These are phyloP conservation scores for Backusella parvicylindrica DNA, from an alignment of 192 early-diverging fungal genomes.

Conservation along the genomic window DNA sequence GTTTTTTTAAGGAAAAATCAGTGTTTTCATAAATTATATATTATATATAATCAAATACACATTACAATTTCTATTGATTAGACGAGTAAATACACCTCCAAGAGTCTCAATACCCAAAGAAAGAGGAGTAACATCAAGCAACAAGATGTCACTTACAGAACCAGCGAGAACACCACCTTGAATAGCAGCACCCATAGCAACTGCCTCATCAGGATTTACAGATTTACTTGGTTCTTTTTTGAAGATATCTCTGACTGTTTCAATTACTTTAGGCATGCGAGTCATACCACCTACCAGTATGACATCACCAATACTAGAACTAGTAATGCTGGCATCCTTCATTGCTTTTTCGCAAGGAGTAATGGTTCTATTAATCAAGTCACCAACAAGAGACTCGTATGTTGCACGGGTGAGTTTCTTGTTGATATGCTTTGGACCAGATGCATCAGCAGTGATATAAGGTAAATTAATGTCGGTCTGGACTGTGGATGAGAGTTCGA, in stretches of 20 bases:
- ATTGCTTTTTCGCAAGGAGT: constrained; percentile 95
- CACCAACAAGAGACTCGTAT: constrained; percentile 79
- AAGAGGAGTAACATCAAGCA: constrained; percentile 96
- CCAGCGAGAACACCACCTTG: constrained; percentile 98
- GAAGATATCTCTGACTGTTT: constrained; percentile 87
- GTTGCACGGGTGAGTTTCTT: constrained; percentile 87
- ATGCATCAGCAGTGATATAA: constrained; percentile 87
- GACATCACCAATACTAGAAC: constrained; percentile 88
- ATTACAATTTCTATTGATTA: constrained; percentile 85
- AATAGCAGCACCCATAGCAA: constrained; percentile 96
- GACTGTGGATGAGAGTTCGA: constrained; percentile 91
- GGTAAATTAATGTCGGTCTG: constrained; percentile 98
- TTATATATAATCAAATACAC: background rate
- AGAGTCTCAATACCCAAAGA: constrained; percentile 98
- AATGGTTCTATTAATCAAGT: constrained; percentile 85
- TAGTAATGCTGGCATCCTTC: constrained; percentile 85
- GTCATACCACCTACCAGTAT: constrained; percentile 98
- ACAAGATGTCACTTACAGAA: constrained; percentile 91
- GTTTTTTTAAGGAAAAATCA: background rate
- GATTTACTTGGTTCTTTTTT: constrained; percentile 89
- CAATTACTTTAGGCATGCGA: constrained; percentile 95
- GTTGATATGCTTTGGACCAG: constrained; percentile 97
- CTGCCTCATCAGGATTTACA: constrained; percentile 99
- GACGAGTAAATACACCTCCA: constrained; percentile 95
- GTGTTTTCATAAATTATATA: background rate